phyloP scores from a whole-genome alignment of 495 filamentous ascomycete species.

The Lophiotrema nucula region DNA sequence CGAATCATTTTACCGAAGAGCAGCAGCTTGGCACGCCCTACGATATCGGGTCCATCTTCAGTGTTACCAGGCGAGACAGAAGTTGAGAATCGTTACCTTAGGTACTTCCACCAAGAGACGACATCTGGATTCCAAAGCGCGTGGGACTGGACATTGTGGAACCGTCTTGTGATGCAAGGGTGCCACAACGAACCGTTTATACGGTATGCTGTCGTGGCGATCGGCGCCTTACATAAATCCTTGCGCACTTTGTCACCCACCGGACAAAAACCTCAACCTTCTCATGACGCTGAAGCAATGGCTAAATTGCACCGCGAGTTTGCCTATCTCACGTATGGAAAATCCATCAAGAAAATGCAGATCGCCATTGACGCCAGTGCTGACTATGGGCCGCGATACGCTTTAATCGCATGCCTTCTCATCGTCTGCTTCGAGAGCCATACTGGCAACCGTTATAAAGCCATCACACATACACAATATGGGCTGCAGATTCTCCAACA shows the following conservation, averaged over 20 bases:
- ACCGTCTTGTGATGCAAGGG: conserved; percentile 12
- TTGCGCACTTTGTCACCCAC: conserved; percentile 4
- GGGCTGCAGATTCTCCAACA: conserved; percentile 8
- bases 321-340: conserved; percentile 12
- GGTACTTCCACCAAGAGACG: conserved; percentile 12
- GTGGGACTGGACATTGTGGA: conserved; percentile 15
- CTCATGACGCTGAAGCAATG: background rate
- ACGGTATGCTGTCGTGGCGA: conserved; percentile 14
- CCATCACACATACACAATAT: conserved; percentile 1
- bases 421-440: conserved; percentile 11
- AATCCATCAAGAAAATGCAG: conserved; percentile 11
- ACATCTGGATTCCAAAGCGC: conserved; percentile 13
- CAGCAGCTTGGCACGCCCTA: too few relatives aligned
- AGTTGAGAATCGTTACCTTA: conserved; percentile 12
- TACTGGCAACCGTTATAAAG: conserved; percentile 19
- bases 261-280: background rate
- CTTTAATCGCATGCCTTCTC: conserved; percentile 12
- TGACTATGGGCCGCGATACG: conserved; percentile 5
- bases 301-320: conserved; percentile 14
- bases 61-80: conserved; percentile 11
- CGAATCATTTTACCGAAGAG: too few relatives aligned
- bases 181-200: conserved; percentile 16
- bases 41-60: too few relatives aligned
- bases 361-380: conserved; percentile 2
- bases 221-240: conserved; percentile 7